These are phyloP conservation scores for Mycosphaerelloides madeirae DNA, from an alignment of 2,329 filamentous ascomycete genomes.

Conservation along the genomic window DNA sequence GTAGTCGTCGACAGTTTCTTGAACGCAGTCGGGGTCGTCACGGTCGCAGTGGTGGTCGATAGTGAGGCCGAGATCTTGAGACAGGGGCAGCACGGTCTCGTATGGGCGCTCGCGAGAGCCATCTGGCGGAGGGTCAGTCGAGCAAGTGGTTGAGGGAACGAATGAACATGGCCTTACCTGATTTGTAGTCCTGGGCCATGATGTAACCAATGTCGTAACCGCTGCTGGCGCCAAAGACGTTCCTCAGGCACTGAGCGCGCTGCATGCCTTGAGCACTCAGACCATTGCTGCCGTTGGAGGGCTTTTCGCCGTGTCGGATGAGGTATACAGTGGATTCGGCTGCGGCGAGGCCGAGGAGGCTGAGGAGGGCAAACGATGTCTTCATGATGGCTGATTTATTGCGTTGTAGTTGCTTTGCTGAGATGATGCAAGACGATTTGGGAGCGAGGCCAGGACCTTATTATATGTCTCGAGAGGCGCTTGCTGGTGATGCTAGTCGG, in stretches of 20 bases:
- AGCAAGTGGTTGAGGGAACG: not conserved
- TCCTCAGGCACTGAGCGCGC: slow-evolving; percentile 56
- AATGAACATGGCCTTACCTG: slow-evolving; percentile 28
- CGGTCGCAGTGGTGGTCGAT: slow-evolving; percentile 55
- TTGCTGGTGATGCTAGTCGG: too few relatives aligned
- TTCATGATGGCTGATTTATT: slow-evolving; percentile 16
- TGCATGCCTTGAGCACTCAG: slow-evolving; percentile 49
- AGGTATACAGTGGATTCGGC: slow-evolving; percentile 53
- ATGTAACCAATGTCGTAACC: slow-evolving; percentile 55
- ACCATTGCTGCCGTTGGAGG: slow-evolving; percentile 42
- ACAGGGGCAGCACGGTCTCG: slow-evolving; percentile 54
- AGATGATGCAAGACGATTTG: not conserved
- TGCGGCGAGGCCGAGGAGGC: slow-evolving; percentile 14
- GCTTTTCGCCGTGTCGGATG: slow-evolving; percentile 63
- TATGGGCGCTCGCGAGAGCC: slow-evolving; percentile 52
- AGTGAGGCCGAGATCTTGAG: slow-evolving; percentile 50
- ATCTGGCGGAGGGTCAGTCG: slow-evolving; percentile 30
- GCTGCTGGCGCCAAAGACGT: slow-evolving; percentile 51
- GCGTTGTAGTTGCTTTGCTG: not conserved
- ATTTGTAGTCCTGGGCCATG: slow-evolving; percentile 53
- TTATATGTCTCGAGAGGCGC: not conserved
- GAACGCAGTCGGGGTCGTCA: slow-evolving; percentile 53
- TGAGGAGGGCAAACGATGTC: slow-evolving; percentile 10
- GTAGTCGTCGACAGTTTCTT: slow-evolving; percentile 47
- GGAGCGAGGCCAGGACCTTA: not conserved